phyloP scores from a whole-genome alignment of 768 basidiomycete species.

The Mrakia hoshinonis region DNA sequence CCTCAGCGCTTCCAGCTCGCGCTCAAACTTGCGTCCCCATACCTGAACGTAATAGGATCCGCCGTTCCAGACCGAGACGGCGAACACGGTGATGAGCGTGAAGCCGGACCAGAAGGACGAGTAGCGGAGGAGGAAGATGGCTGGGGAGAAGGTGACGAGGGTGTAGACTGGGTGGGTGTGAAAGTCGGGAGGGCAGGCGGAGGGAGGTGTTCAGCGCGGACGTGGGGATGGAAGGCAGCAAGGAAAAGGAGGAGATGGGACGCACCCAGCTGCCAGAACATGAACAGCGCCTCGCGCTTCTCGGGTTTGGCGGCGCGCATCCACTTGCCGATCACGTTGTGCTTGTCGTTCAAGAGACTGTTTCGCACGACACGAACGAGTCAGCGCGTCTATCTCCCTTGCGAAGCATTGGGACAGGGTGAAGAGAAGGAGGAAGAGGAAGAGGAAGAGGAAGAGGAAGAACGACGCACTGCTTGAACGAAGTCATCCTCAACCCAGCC shows the following conservation, averaged over 20 bases:
- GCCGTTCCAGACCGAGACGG: constrained; percentile 20
- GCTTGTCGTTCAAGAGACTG: constrained; percentile 29
- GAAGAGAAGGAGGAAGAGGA: neutral
- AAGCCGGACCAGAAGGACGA: constrained; percentile 8
- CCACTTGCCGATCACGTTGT: constrained; percentile 28
- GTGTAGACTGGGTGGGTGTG: constrained; percentile 20
- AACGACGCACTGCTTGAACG: constrained; percentile 26
- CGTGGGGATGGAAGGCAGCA: neutral
- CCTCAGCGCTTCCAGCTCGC: constrained; percentile 27
- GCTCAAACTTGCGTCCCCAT: constrained; percentile 25
- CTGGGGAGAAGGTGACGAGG: constrained; percentile 19
- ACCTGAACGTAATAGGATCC: constrained; percentile 17
- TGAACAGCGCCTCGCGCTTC: constrained; percentile 28
- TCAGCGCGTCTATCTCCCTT: too few species aligned
- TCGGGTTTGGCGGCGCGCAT: constrained; percentile 26
- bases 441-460: neutral
- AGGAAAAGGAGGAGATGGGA: too few species aligned
- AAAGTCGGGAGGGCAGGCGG: neutral
- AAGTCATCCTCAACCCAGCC: constrained; percentile 16
- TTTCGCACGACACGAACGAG: too few species aligned
- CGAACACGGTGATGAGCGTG: constrained; percentile 25
- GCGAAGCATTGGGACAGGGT: too few species aligned
- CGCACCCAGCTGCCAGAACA: constrained; percentile 28
- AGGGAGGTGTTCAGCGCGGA: neutral
- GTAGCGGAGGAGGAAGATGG: constrained; percentile 18